Conservation (phyloP, 1,139 yeast genomes). For the Pichia sp. region DNA sequence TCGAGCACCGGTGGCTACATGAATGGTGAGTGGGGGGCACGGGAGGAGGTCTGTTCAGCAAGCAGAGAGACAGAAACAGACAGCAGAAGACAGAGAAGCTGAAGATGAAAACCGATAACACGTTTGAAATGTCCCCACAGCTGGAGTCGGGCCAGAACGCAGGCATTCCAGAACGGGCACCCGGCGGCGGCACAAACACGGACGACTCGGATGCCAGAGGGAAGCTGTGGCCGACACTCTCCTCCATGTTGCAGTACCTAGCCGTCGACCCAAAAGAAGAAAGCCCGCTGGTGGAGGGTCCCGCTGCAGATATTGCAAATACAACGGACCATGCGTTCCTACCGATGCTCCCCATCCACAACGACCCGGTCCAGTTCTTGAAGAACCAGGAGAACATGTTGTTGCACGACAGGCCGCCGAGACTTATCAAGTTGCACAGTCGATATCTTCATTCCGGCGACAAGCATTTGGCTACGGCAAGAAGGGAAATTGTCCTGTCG, state of each 20-base stretch:
- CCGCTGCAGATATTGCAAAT: neutral
- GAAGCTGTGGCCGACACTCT: conserved; percentile 8
- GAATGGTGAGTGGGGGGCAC: neutral
- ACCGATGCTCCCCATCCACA: conserved; percentile 14
- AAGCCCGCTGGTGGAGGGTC: neutral
- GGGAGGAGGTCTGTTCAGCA: neutral
- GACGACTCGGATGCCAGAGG: too few relatives aligned
- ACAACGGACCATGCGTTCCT: neutral
- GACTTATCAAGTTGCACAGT: conserved; percentile 31
- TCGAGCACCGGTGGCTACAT: neutral
- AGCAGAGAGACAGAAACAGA: neutral
- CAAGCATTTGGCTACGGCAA: conserved; percentile 31
- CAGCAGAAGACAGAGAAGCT: neutral
- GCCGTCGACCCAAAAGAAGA: neutral
- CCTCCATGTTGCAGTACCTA: conserved; percentile 7
- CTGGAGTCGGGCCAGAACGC: neutral
- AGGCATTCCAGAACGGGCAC: neutral
- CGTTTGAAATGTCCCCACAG: neutral
- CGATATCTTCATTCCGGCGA: conserved; percentile 34
- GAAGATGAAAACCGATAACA: neutral
- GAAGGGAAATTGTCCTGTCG: conserved; percentile 28
- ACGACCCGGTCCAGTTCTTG: conserved; percentile 35
- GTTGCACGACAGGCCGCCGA: conserved; percentile 26
- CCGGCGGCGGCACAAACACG: neutral
- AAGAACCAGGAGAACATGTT: conserved; percentile 33